Evolutionary conservation across 345 rosid genomes (phyloP).

Genomic region (Corchorus olitorius): DNA sequence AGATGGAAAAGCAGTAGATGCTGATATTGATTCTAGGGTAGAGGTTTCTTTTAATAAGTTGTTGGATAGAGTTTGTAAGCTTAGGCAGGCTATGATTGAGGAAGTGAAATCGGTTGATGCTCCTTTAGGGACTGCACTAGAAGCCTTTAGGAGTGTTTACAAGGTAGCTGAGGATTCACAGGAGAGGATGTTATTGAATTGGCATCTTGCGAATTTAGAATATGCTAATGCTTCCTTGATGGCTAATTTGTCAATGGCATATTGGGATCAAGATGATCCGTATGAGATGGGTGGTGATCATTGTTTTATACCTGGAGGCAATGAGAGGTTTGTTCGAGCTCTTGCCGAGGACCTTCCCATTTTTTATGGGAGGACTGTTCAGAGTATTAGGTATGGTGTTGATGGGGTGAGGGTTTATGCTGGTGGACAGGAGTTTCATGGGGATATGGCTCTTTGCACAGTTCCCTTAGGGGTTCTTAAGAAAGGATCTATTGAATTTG

Average conservation of each 20-base stretch:
- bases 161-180: slow-evolving; percentile 76
- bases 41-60: slow-evolving; percentile 86
- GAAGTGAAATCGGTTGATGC: slow-evolving; percentile 89
- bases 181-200: slow-evolving; percentile 86
- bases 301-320: slow-evolving; percentile 96
- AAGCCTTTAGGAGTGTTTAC: slow-evolving; percentile 74
- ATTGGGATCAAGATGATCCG: slow-evolving; percentile 99
- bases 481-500: slow-evolving; percentile 73
- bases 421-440: slow-evolving; percentile 67
- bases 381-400: slow-evolving; percentile 74
- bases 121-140: slow-evolving; percentile 82
- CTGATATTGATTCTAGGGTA: slow-evolving; percentile 74
- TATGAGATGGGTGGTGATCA: slow-evolving; percentile 99
- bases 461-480: slow-evolving; percentile 86
- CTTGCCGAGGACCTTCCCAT: slow-evolving; percentile 85
- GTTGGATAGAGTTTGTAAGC: slow-evolving; percentile 91
- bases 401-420: slow-evolving; percentile 80
- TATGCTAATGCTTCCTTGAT: slow-evolving; percentile 93
- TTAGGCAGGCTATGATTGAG: slow-evolving; percentile 93
- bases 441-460: slow-evolving; percentile 93
- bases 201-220: slow-evolving; percentile 95
- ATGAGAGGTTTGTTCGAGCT: slow-evolving; percentile 79
- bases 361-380: slow-evolving; percentile 72
- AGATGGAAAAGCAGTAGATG: slow-evolving; percentile 71
- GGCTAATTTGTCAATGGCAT: slow-evolving; percentile 87